Evolutionary conservation across 208 protist genomes (phyloP).

Genomic region (Crithidia brevicula): DNA sequence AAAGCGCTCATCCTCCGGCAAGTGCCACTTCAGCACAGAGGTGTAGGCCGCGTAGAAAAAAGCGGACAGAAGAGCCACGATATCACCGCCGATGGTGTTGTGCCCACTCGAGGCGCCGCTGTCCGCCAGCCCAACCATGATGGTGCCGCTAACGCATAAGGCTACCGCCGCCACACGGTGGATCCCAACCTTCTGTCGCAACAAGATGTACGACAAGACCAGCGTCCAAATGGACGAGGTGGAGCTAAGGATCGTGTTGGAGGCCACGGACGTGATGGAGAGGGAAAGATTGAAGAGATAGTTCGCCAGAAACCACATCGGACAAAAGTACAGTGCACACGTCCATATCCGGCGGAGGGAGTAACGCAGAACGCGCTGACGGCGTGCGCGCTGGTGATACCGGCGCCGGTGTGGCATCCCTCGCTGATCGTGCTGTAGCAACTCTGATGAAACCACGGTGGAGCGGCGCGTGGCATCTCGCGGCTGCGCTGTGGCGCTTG

Average conservation of each 20-base stretch:
- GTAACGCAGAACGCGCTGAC: conserved; percentile 64
- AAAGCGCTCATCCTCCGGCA: conserved; percentile 89
- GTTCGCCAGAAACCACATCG: conserved; percentile 92
- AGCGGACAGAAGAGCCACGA: conserved; percentile 76
- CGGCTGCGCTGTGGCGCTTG: background rate
- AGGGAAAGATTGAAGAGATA: conserved; percentile 93
- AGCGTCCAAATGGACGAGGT: conserved; percentile 91
- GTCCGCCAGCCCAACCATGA: conserved; percentile 77
- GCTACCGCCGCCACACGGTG: conserved; percentile 62
- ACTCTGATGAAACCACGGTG: conserved; percentile 12
- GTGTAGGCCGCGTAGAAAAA: conserved; percentile 93
- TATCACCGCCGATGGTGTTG: conserved; percentile 65
- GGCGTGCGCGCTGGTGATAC: conserved; percentile 34
- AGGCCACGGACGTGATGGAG: conserved; percentile 83
- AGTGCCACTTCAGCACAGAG: conserved; percentile 66
- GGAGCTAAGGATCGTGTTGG: conserved; percentile 88
- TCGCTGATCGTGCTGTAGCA: conserved; percentile 7
- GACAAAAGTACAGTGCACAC: conserved; percentile 82
- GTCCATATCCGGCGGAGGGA: conserved; percentile 66
- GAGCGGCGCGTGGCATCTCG: conserved; percentile 7
- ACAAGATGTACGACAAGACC: conserved; percentile 72
- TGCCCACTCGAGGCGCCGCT: conserved; percentile 15
- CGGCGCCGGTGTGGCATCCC: conserved; percentile 9
- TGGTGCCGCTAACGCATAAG: conserved; percentile 66
- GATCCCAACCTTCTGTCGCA: conserved; percentile 57